These are phyloP conservation scores for Bothriochloa decipiens DNA, from an alignment of 176 grass and related monocot species.

Conservation along the genomic window DNA sequence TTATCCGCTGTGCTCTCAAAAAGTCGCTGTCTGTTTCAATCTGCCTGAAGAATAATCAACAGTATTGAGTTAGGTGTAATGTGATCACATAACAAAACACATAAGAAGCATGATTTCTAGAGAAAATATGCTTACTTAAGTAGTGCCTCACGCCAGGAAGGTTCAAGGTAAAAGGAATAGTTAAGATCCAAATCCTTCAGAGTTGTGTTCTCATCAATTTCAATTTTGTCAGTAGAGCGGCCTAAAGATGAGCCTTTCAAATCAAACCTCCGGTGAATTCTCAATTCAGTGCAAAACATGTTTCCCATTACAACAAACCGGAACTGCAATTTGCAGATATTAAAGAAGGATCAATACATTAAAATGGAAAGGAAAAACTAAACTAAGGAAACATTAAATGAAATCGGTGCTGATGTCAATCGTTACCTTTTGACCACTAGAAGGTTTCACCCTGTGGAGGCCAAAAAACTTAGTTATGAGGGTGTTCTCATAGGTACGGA, in stretches of 20 bases:
- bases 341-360: conserved; percentile 9
- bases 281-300: conserved; percentile 99
- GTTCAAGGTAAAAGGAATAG: conserved; percentile 96
- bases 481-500: conserved; percentile 93
- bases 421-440: conserved; percentile 93
- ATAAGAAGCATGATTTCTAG: neutral
- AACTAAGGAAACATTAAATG: conserved; percentile 12
- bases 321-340: conserved; percentile 67
- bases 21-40: conserved; percentile 89
- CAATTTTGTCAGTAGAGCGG: conserved; percentile 85
- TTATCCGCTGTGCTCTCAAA: conserved; percentile 80
- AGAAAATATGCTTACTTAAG: conserved; percentile 65
- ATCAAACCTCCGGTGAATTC: conserved; percentile 94
- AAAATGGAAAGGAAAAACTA: neutral
- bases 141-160: conserved; percentile 94
- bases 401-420: conserved; percentile 24
- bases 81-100: neutral
- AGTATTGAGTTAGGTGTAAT: conserved; percentile 4
- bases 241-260: conserved; percentile 98
- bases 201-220: conserved; percentile 98
- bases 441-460: conserved; percentile 98
- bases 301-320: conserved; percentile 99
- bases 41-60: conserved; percentile 56
- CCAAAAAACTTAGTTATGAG: conserved; percentile 99
- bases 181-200: conserved; percentile 98